Evolutionary conservation across 2,329 filamentous ascomycete species (phyloP).

Genomic region (Didymella pinodella): DNA sequence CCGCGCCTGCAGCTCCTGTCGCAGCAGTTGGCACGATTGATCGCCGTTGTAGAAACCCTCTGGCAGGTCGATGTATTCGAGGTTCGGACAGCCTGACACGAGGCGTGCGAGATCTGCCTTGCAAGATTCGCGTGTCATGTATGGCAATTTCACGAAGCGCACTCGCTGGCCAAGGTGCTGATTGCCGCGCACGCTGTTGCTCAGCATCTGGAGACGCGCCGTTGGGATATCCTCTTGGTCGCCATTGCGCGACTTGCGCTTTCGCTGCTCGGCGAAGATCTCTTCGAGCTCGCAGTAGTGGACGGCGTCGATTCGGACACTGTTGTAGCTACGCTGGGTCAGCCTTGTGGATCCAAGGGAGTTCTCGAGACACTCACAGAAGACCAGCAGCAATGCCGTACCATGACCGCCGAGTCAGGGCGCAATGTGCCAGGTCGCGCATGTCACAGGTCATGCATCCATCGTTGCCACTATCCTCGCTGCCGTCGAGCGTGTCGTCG

Average conservation of each 20-base stretch:
- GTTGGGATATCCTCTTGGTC: conserved; percentile 82
- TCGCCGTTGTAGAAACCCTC: conserved; percentile 88
- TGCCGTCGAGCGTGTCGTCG: conserved; percentile 76
- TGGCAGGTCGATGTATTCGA: conserved; percentile 89
- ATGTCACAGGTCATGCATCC: conserved; percentile 94
- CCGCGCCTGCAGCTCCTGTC: conserved; percentile 82
- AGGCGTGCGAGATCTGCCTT: conserved; percentile 85
- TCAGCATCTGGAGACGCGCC: conserved; percentile 78
- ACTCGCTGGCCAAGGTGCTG: conserved; percentile 74
- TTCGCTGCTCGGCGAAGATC: conserved; percentile 76
- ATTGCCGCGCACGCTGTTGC: conserved; percentile 82
- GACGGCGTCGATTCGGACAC: conserved; percentile 90
- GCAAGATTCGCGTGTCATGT: conserved; percentile 90
- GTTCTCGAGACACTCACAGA: conserved; percentile 63
- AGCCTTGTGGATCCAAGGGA: conserved; percentile 7
- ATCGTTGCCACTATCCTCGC: conserved; percentile 79
- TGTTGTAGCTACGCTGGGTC: conserved; percentile 71
- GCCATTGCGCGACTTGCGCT: conserved; percentile 66
- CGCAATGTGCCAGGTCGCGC: conserved; percentile 84
- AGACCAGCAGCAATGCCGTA: conserved; percentile 62
- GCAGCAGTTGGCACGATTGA: conserved; percentile 73
- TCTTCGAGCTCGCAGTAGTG: conserved; percentile 93
- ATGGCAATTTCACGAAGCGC: conserved; percentile 84
- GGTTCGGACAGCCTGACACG: conserved; percentile 82
- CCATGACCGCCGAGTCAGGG: conserved; percentile 78